Evolutionary conservation across 208 protist genomes (phyloP).

Genomic region (Tritrichomonas musculus): DNA sequence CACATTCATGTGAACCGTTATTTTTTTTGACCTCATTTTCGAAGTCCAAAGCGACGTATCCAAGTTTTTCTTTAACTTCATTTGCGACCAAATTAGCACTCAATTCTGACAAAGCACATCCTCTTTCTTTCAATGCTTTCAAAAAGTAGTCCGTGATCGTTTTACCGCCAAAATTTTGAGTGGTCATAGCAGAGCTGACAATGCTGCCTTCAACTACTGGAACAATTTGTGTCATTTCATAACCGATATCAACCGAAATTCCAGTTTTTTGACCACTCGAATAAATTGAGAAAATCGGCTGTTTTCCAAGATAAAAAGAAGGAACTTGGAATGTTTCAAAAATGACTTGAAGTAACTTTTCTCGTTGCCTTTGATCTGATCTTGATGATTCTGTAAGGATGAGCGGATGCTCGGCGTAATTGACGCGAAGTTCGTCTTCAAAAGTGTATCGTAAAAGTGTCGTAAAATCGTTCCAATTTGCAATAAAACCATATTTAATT

Average conservation of each 20-base stretch:
- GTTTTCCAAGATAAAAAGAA: constrained; percentile 70
- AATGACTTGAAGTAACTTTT: constrained; percentile 75
- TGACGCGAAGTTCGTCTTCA: constrained; percentile 74
- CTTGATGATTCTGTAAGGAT: constrained; percentile 74
- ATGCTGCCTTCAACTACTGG: constrained; percentile 76
- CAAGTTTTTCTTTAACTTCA: constrained; percentile 67
- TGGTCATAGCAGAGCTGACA: constrained; percentile 55
- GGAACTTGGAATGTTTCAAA: constrained; percentile 70
- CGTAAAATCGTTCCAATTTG: constrained; percentile 50
- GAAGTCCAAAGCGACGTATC: constrained; percentile 62
- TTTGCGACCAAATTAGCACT: constrained; percentile 45
- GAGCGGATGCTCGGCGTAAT: constrained; percentile 88
- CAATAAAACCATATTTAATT: constrained; percentile 39
- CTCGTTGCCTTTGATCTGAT: constrained; percentile 70
- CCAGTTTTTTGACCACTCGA: constrained; percentile 70
- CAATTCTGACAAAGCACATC: constrained; percentile 38
- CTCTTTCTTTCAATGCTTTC: constrained; percentile 43
- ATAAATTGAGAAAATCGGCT: constrained; percentile 80
- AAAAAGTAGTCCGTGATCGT: constrained; percentile 63
- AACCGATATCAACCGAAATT: constrained; percentile 81
- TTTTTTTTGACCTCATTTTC: constrained; percentile 56
- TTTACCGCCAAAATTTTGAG: constrained; percentile 61
- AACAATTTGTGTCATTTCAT: constrained; percentile 86
- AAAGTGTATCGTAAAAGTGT: constrained; percentile 49
- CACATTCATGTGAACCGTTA: constrained; percentile 40